Evolutionary conservation across 2,329 filamentous ascomycete genomes (phyloP).

Genomic region (Biscogniauxia marginata): DNA sequence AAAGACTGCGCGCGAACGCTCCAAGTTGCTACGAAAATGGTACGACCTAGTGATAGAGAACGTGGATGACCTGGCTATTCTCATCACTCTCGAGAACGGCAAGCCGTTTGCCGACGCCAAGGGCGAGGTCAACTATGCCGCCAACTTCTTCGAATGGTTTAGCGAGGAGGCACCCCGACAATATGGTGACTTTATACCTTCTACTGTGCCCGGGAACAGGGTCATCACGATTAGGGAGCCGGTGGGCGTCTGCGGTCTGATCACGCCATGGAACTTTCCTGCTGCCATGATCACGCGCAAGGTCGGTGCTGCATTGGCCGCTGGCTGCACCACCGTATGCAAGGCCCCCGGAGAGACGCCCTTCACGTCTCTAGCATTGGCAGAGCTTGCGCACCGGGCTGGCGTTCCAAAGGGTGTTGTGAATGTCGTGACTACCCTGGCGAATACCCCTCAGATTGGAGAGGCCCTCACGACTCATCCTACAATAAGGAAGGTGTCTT

Average conservation of each 20-base stretch:
- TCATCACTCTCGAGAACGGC: constrained; percentile 89
- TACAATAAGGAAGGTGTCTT: constrained; percentile 84
- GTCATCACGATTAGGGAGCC: constrained; percentile 80
- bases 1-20: constrained; percentile 71
- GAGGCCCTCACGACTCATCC: constrained; percentile 73
- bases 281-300: constrained; percentile 74
- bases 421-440: constrained; percentile 78
- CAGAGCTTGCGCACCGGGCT: constrained; percentile 81
- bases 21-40: constrained; percentile 75
- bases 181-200: constrained; percentile 74
- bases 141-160: constrained; percentile 80
- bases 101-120: constrained; percentile 76
- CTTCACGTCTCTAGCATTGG: constrained; percentile 83
- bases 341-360: constrained; percentile 93
- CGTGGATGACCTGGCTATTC: constrained; percentile 72
- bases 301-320: constrained; percentile 74
- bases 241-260: constrained; percentile 77
- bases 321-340: constrained; percentile 91
- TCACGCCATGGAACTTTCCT: constrained; percentile 90
- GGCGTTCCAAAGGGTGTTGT: constrained; percentile 89
- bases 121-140: constrained; percentile 70
- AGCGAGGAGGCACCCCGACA: constrained; percentile 72
- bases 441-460: constrained; percentile 80
- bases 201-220: constrained; percentile 68
- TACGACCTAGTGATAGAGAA: constrained; percentile 79